These are phyloP conservation scores for Pulveroboletus sp. DNA, from an alignment of 768 basidiomycete genomes.

Conservation along the genomic window DNA sequence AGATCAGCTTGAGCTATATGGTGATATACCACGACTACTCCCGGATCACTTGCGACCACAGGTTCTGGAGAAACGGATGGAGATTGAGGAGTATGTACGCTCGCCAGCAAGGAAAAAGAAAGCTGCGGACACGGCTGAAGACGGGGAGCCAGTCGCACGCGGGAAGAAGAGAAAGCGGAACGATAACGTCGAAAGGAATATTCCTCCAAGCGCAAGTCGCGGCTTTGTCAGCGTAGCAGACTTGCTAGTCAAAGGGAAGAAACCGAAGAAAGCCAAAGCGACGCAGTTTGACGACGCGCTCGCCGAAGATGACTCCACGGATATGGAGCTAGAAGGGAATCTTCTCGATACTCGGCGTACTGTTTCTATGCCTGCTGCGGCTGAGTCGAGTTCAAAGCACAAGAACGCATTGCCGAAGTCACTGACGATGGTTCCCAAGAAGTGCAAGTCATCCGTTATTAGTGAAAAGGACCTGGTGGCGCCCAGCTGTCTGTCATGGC, in stretches of 20 bases:
- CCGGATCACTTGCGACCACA: conserved; percentile 74
- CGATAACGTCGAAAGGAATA: conserved; percentile 62
- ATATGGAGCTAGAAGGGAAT: conserved; percentile 62
- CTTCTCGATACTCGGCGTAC: conserved; percentile 48
- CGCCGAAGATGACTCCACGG: conserved; percentile 63
- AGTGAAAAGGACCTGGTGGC: conserved; percentile 29
- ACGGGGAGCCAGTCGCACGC: conserved; percentile 28
- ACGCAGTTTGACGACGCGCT: conserved; percentile 46
- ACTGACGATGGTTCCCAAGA: conserved; percentile 37
- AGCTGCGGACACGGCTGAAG: conserved; percentile 17
- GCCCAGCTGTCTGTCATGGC: conserved; percentile 41
- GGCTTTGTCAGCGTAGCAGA: conserved; percentile 71
- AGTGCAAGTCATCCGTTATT: conserved; percentile 11
- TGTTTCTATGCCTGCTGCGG: conserved; percentile 41
- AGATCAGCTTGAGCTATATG: conserved; percentile 84
- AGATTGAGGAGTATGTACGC: conserved; percentile 69
- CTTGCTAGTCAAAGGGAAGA: conserved; percentile 52
- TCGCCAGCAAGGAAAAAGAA: conserved; percentile 40
- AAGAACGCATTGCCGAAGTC: conserved; percentile 43
- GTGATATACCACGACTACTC: conserved; percentile 84
- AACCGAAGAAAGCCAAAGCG: conserved; percentile 39
- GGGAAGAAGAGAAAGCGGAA: conserved; percentile 67
- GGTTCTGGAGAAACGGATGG: conserved; percentile 78
- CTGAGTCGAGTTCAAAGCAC: conserved; percentile 30
- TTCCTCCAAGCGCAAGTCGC: conserved; percentile 65